Conservation (phyloP, 257 asterid species). For the Haberlea rhodopensis region DNA sequence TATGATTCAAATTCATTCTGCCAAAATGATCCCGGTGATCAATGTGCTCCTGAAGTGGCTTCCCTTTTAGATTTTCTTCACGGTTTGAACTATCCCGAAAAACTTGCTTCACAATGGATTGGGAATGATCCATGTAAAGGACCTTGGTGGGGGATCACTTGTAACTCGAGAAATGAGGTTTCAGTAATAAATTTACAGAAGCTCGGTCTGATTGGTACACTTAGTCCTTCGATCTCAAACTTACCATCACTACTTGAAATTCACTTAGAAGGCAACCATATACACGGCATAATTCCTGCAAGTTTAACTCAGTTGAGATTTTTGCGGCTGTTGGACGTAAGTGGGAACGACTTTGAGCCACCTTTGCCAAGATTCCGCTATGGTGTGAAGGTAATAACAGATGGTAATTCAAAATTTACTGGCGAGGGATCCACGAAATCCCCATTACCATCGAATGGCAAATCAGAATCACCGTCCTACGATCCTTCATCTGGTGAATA, state of each 20-base stretch:
- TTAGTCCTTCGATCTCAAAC: constrained; percentile 60
- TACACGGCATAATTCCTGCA: constrained; percentile 57
- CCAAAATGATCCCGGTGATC: constrained; percentile 42
- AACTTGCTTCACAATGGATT: constrained; percentile 55
- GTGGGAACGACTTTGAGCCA: constrained; percentile 51
- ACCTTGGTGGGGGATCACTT: constrained; percentile 71
- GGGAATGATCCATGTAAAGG: constrained; percentile 75
- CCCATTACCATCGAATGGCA: constrained; percentile 27
- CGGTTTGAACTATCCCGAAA: constrained; percentile 49
- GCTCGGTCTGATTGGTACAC: constrained; percentile 65
- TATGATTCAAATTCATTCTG: constrained; percentile 61
- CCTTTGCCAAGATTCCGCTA: constrained; percentile 59
- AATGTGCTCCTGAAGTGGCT: constrained; percentile 63
- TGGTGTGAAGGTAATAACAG: constrained; percentile 43
- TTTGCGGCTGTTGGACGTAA: constrained; percentile 56
- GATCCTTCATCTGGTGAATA: constrained; percentile 20
- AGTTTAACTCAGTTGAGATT: constrained; percentile 45
- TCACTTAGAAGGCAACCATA: constrained; percentile 64
- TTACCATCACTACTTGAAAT: constrained; percentile 56
- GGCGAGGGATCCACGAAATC: constrained; percentile 20
- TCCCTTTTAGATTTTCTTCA: constrained; percentile 63
- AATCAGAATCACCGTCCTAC: constrained; percentile 18
- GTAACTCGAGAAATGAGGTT: constrained; percentile 46
- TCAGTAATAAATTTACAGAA: constrained; percentile 58
- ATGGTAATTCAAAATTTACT: constrained; percentile 40